Conservation (phyloP, 2,329 filamentous ascomycete species). For the Pseudogymnoascus sp. region DNA sequence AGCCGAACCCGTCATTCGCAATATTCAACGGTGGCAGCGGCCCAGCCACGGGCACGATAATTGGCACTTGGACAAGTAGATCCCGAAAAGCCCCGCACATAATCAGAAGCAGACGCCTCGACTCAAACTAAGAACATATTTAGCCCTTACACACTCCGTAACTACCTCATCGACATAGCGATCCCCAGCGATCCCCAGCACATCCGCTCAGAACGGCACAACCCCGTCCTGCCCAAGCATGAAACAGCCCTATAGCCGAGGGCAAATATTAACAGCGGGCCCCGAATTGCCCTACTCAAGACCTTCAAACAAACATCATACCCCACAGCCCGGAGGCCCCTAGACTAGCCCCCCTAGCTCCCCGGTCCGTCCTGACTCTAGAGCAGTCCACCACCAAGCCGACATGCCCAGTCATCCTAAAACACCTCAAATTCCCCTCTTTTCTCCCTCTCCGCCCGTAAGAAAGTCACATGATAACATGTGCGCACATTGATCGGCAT, state of each 20-base stretch:
- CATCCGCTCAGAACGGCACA: background rate
- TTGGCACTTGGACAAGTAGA: background rate
- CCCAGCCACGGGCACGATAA: background rate
- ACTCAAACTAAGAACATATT: background rate
- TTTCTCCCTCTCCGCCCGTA: background rate
- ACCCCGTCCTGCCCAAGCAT: background rate
- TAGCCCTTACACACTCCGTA: background rate
- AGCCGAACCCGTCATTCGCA: background rate
- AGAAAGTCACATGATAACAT: conserved; percentile 2
- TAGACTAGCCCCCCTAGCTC: background rate
- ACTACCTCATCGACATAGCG: background rate
- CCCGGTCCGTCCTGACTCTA: background rate
- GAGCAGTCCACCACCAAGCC: background rate
- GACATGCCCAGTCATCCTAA: background rate
- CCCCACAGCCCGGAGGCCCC: background rate
- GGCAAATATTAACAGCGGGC: background rate
- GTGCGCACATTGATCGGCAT: background rate
- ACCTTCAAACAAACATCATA: background rate
- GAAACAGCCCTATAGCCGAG: background rate
- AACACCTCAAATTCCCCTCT: background rate
- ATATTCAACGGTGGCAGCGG: background rate
- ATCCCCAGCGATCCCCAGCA: background rate
- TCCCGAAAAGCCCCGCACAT: background rate
- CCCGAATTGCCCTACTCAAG: background rate
- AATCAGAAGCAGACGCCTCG: background rate